Percentiles rank a stretch among this genome's conserved stretches.
Evolutionary conservation across 495 filamentous ascomycete species (phyloP).

Genomic region (Annulohypoxylon bovei): DNA sequence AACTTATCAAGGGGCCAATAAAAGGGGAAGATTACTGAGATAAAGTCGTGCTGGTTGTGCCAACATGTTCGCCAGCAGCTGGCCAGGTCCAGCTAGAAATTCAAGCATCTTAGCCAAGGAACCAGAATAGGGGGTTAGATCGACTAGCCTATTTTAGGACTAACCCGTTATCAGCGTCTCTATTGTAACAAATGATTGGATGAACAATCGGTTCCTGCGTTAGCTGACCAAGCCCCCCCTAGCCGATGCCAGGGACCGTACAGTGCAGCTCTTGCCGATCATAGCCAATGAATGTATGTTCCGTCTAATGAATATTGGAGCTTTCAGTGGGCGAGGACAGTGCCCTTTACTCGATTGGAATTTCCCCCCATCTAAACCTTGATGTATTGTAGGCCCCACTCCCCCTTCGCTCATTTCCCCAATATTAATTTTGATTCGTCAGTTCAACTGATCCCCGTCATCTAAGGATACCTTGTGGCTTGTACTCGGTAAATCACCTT

Average conservation of each 20-base stretch:
- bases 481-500: conserved; percentile 42
- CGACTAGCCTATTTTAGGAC: conserved; percentile 22
- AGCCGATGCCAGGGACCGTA: conserved; percentile 25
- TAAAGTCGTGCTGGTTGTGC: neutral
- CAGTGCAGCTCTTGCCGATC: conserved; percentile 15
- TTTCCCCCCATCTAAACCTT: conserved; percentile 30
- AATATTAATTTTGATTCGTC: conserved; percentile 47
- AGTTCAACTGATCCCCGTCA: conserved; percentile 34
- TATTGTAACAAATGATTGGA: conserved; percentile 26
- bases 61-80: neutral
- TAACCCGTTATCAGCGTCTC: conserved; percentile 36
- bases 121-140: conserved; percentile 22
- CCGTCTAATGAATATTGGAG: conserved; percentile 35
- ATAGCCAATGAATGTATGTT: conserved; percentile 26
- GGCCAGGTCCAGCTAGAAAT: neutral
- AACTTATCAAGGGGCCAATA: conserved; percentile 7
- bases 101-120: conserved; percentile 30
- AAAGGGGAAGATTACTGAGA: conserved; percentile 28
- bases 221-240: conserved; percentile 35
- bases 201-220: conserved; percentile 44
- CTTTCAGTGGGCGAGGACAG: conserved; percentile 29
- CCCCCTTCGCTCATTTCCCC: conserved; percentile 50
- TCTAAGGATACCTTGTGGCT: conserved; percentile 25
- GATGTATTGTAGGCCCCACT: conserved; percentile 36
- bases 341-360: conserved; percentile 32